Conservation (phyloP, 805 yeast genomes). For the Maudiozyma saulgeensis region DNA sequence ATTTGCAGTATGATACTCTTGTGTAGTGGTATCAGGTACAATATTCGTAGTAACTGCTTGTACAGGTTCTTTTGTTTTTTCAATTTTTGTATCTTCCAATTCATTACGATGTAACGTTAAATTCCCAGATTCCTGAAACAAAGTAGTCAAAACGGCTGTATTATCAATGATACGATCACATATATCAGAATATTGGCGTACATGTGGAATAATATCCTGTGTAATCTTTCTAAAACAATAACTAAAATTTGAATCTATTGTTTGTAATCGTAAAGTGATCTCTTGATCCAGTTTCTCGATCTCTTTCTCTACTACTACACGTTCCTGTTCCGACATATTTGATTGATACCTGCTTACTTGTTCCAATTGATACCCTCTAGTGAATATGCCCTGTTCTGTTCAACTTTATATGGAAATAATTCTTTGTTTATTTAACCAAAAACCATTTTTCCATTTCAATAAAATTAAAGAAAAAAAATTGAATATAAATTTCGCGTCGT, state of each 20-base stretch:
- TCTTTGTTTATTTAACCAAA: too few relatives aligned
- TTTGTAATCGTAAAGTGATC: conserved; percentile 66
- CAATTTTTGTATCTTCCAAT: not conserved
- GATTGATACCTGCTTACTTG: not conserved
- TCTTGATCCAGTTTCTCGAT: conserved; percentile 70
- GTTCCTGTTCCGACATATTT: not conserved
- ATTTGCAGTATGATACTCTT: conserved; percentile 16
- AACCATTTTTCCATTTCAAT: not conserved
- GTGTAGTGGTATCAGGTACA: not conserved
- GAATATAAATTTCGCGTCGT: too few relatives aligned
- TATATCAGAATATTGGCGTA: conserved; percentile 48
- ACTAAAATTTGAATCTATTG: conserved; percentile 65
- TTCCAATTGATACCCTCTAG: too few relatives aligned
- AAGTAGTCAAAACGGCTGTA: conserved; percentile 65
- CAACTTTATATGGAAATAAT: not conserved
- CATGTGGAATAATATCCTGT: conserved; percentile 57
- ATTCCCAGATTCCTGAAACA: conserved; percentile 67
- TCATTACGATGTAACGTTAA: conserved; percentile 36
- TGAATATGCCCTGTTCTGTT: not conserved
- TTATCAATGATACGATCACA: conserved; percentile 57
- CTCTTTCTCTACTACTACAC: conserved; percentile 3
- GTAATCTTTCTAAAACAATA: conserved; percentile 59
- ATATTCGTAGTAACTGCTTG: not conserved
- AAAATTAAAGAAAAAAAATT: too few relatives aligned
- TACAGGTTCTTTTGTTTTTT: not conserved